Percentiles rank a stretch among this genome's conserved stretches.
Conservation (phyloP, 2,329 filamentous ascomycete species). For the Sordariomycetes sp. region DNA sequence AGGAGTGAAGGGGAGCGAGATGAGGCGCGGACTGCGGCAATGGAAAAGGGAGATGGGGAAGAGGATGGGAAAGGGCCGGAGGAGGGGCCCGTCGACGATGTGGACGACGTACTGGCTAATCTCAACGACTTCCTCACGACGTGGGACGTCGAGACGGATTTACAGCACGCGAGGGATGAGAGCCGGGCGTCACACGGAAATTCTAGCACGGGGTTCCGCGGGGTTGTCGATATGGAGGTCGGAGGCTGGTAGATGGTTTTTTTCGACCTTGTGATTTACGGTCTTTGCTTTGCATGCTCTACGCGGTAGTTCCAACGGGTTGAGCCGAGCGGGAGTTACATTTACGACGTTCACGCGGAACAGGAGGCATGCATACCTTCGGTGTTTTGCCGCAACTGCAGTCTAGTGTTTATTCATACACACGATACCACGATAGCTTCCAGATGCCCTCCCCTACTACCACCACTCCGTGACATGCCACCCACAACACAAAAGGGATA, state of each 20-base stretch:
- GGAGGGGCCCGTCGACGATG: conserved; percentile 19
- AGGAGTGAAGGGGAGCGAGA: conserved; percentile 1
- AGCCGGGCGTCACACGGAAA: neutral
- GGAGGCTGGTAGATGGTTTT: neutral
- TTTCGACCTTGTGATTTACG: neutral
- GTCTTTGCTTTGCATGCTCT: neutral
- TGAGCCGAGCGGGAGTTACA: neutral
- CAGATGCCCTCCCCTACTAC: too few relatives aligned
- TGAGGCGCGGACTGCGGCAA: conserved; percentile 2
- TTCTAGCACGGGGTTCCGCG: neutral
- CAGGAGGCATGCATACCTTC: too few relatives aligned
- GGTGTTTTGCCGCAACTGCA: too few relatives aligned
- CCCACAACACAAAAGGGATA: neutral
- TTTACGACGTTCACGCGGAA: neutral
- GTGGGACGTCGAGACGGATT: conserved; percentile 19
- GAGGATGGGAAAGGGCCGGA: neutral
- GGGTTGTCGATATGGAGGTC: neutral
- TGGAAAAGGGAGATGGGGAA: neutral
- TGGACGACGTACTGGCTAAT: conserved; percentile 32
- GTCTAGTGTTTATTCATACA: too few relatives aligned
- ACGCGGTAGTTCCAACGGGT: neutral
- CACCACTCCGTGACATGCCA: too few relatives aligned
- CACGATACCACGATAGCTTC: too few relatives aligned
- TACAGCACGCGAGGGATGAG: conserved; percentile 7
- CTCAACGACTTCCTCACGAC: conserved; percentile 28